phyloP scores from a whole-genome alignment of 441 rosid species.

The Gossypium gossypioides region DNA sequence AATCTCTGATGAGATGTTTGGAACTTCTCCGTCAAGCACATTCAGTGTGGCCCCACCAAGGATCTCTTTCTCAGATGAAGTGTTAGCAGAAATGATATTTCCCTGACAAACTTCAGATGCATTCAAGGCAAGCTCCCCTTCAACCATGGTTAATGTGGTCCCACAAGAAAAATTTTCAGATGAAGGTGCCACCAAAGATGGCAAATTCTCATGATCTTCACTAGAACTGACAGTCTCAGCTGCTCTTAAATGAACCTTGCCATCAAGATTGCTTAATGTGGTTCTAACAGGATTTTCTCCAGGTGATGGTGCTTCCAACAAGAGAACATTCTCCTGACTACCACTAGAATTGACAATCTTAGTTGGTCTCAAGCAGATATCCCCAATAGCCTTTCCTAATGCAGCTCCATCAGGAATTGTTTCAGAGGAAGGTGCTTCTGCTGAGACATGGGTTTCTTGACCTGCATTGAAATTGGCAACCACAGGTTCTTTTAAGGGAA shows the following conservation, averaged over 20 bases:
- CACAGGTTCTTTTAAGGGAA: neutral
- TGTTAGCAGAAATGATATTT: conserved; percentile 9
- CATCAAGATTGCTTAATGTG: conserved; percentile 1
- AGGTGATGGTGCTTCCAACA: neutral
- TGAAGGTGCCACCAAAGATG: neutral
- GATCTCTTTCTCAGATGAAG: conserved; percentile 13
- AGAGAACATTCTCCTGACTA: conserved; percentile 1
- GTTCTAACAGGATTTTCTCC: conserved; percentile 8
- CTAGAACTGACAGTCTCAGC: neutral
- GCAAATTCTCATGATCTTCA: conserved; percentile 4
- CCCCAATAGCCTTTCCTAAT: neutral
- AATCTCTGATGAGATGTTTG: conserved; percentile 22
- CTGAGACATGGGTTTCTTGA: neutral
- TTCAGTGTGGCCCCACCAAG: conserved; percentile 15
- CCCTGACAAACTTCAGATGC: conserved; percentile 18
- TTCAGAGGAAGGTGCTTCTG: neutral
- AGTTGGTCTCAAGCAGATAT: neutral
- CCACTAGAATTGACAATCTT: neutral
- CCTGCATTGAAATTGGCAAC: neutral
- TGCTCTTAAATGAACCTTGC: neutral
- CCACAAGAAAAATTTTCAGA: conserved; percentile 9
- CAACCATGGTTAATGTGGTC: conserved; percentile 1
- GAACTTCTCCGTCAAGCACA: conserved; percentile 21
- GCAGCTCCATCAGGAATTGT: neutral
- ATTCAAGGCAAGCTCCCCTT: neutral